Evolutionary conservation across 768 basidiomycete species (phyloP), one percentile per base, ranked within the genome.

Genomic region (Lactarius psammicola): DNA sequence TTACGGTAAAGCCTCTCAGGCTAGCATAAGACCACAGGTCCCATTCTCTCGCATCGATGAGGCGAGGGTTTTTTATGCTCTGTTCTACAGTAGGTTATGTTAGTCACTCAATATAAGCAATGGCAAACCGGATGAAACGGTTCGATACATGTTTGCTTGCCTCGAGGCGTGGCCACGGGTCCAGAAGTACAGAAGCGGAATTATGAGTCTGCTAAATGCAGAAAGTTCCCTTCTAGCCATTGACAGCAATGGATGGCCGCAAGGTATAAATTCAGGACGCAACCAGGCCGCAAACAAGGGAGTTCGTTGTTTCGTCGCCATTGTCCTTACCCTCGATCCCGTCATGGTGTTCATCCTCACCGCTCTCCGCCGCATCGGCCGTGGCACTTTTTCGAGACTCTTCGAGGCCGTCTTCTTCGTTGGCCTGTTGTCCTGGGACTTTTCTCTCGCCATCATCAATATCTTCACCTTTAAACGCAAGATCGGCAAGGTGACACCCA

Each of bases 401-500:
- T 56, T 59, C 31, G 40, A 63, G 13, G 46, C 17, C 9, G 3
- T 4, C 34, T 69, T 70, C 38, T 64, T 66, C 55, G 13, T 59
- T 28, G 54, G 66, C 8, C 71, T 86, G 60, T 68, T 84, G 40
- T 59, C 76, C 36, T 86, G 84, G 82, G 89, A 90, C 70, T 65
- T 80, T 18, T 69, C 76, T 1, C 79, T 88, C 65, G 80, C 80
- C 8, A 9, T 87, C 0, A 60, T 76, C 71, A 90, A 90, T 71
- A 66, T 83, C 1, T 66, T 89, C 49, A 75, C 78, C 1, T 84
- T 83, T 0, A 82, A 78, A 53, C 78, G 78, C 15, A 80, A 78
- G 33, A 73, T 79, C 3, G 89, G 88, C 0, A 78, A 79, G 34
- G 85, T 89, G 46, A 83, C 83, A 0, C 84, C 83, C 1, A 74